Evolutionary conservation across 2,329 filamentous ascomycete species (phyloP).

Genomic region (Colletotrichum godetiae): DNA sequence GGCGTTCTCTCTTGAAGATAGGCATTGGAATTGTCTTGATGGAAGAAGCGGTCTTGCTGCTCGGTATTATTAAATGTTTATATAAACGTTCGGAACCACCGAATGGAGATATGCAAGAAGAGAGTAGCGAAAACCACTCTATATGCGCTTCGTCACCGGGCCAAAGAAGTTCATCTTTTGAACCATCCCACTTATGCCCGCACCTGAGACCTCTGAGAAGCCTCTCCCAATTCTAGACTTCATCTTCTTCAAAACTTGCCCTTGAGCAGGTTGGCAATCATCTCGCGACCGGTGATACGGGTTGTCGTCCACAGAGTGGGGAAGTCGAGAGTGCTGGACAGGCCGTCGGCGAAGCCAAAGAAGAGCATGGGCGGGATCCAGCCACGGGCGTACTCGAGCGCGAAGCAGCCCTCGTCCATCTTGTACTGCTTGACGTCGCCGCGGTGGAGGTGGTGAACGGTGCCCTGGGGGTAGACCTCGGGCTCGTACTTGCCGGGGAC

Average conservation of each 20-base stretch:
- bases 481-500: conserved; percentile 73
- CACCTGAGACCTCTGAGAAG: neutral
- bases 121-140: neutral
- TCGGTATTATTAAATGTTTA: conserved; percentile 16
- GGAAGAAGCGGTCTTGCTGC: neutral
- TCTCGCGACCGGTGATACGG: conserved; percentile 78
- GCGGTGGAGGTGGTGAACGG: conserved; percentile 77
- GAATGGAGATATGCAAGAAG: neutral
- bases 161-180: neutral
- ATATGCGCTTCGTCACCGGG: neutral
- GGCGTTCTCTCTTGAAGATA: neutral
- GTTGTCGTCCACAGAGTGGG: conserved; percentile 87
- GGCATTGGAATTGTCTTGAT: neutral
- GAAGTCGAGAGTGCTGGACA: conserved; percentile 85
- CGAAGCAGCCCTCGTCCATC: conserved; percentile 82
- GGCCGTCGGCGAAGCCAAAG: conserved; percentile 86
- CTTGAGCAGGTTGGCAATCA: conserved; percentile 76
- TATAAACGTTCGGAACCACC: conserved; percentile 4
- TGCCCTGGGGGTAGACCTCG: conserved; percentile 77
- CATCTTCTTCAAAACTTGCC: conserved; percentile 71
- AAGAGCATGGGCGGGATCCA: conserved; percentile 95
- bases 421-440: conserved; percentile 85
- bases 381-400: conserved; percentile 84
- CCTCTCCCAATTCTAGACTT: too few relatives aligned
- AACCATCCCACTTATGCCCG: neutral